Conservation (phyloP, 75 land plant genomes). For the Cryptomeria japonica region DNA sequence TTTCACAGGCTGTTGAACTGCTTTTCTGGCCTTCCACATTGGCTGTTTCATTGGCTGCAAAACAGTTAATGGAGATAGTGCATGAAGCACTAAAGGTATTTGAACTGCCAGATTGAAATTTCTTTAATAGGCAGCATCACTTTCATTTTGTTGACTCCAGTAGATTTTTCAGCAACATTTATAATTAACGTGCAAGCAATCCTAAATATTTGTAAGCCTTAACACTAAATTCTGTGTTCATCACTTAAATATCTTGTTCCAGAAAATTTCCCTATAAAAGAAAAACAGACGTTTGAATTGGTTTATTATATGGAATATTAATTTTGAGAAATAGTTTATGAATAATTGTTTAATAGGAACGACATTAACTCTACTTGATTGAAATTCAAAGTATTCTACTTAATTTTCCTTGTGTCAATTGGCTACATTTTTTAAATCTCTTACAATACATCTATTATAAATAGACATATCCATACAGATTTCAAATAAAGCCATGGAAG, state of each 20-base stretch:
- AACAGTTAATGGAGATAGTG: constrained; percentile 69
- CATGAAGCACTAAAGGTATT: constrained; percentile 77
- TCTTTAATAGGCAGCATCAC: neutral
- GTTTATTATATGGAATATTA: neutral
- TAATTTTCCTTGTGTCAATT: neutral
- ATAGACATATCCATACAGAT: neutral
- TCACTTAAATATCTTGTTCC: neutral
- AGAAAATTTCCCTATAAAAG: neutral
- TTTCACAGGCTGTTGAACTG: constrained; percentile 29
- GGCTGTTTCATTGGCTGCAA: constrained; percentile 66
- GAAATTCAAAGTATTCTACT: neutral
- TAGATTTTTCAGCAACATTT: neutral
- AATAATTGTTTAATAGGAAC: neutral
- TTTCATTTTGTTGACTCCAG: neutral
- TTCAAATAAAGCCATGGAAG: neutral
- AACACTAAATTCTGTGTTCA: neutral
- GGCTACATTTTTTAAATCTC: neutral
- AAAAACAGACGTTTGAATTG: neutral
- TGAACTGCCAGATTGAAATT: neutral
- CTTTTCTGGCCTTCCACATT: constrained; percentile 60
- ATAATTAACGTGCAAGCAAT: neutral
- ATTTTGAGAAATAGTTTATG: neutral
- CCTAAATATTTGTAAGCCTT: neutral
- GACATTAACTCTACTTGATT: neutral
- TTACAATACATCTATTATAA: neutral